Percentiles rank a stretch among this genome's conserved stretches.
Evolutionary conservation across 2,329 filamentous ascomycete species (phyloP).

Genomic region (Venturia pyrina): DNA sequence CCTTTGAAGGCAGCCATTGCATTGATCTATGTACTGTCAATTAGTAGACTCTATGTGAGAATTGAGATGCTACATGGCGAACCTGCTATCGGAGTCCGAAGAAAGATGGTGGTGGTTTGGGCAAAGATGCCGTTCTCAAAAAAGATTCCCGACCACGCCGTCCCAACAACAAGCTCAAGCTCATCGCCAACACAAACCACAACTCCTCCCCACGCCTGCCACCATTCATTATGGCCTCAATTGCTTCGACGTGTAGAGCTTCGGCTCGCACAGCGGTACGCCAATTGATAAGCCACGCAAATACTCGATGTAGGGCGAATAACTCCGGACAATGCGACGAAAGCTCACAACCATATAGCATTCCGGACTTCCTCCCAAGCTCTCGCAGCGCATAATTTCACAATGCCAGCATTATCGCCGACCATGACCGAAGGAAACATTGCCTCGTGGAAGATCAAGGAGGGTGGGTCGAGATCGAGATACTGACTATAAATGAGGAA

Average conservation of each 20-base stretch:
- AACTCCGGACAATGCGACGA: slow-evolving; percentile 11
- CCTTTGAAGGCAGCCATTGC: slow-evolving; percentile 1
- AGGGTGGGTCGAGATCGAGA: slow-evolving; percentile 39
- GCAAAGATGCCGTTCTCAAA: slow-evolving; percentile 2
- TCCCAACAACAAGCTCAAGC: background rate
- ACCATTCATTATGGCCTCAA: slow-evolving; percentile 50
- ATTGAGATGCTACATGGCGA: background rate
- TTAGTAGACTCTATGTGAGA: background rate
- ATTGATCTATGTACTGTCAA: background rate
- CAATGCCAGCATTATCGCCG: slow-evolving; percentile 82
- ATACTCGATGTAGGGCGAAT: slow-evolving; percentile 45
- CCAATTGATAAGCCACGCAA: slow-evolving; percentile 43
- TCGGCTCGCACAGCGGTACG: slow-evolving; percentile 50
- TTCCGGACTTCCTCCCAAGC: slow-evolving; percentile 53
- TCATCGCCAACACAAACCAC: slow-evolving; percentile 14
- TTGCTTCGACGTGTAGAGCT: slow-evolving; percentile 53
- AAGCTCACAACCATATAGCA: slow-evolving; percentile 34
- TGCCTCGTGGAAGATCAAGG: slow-evolving; percentile 73
- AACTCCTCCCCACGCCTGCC: background rate
- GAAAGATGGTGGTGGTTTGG: background rate
- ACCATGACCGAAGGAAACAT: slow-evolving; percentile 95
- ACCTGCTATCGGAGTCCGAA: background rate
- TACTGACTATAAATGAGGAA: slow-evolving; percentile 9
- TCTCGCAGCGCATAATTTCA: slow-evolving; percentile 74
- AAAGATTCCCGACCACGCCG: background rate